Base-by-base conservation (phyloP, 2,329 filamentous ascomycete species). In the Cladosporium sp. region DNA sequence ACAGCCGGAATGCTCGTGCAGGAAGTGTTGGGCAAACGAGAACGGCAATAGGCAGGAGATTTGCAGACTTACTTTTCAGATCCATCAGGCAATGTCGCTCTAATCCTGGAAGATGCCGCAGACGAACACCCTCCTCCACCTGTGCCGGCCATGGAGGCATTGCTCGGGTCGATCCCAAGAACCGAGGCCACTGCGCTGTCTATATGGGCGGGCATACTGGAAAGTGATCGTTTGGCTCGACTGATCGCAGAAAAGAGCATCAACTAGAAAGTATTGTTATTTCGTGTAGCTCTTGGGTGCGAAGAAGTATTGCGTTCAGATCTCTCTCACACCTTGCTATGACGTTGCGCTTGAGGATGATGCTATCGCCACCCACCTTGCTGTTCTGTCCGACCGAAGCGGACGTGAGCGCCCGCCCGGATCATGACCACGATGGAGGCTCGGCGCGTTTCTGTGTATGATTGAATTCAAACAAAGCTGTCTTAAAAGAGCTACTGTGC, bases 91-190 rank as follows among this genome's bases (percentile, higher is more conserved):
- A 72, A 63, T 49, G 67, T 71, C 4, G 71, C 72, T 4, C 70
- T 72, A 42, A 82, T 74, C 65, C 84, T 86, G 53, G 79, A 84
- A 0, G 85, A 87, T 0, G 82, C 83, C 1, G 85, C 76, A 58
- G 72, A 75, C 52, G 72, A 75, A 54, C 86, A 87, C 40, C 83
- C 83, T 1, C 84, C 86, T 44, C 83, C 80, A 53, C 85, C 85
- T 56, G 84, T 79, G 3, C 79, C 72, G 1, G 76, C 71, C 10
- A 89, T 77, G 41, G 71, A 78, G 31, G 83, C 78, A 19, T 68
- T 70, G 13, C 70, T 68, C 0, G 78, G 69, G 52, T 85, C 77
- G 5, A 89, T 75, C 5, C 72, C 70, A 3, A 90, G 76, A 8
- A 84, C 80, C 52, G 77, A 67, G 13, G 80, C 65, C 37, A 89